Conservation (phyloP, 2,329 filamentous ascomycete species). For the Cytospora schulzeri region DNA sequence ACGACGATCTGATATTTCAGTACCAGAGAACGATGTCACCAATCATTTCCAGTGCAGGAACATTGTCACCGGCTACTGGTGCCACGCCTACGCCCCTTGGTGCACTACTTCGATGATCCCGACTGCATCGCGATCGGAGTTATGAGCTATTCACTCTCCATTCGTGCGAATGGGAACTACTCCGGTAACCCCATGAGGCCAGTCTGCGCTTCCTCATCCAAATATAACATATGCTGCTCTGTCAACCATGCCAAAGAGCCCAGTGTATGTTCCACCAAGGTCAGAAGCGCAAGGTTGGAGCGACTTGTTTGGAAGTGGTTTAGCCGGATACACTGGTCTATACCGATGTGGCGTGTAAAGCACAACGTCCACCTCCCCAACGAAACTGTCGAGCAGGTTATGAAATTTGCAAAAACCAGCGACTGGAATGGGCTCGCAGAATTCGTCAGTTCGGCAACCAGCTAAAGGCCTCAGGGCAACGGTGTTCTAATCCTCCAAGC, state of each 20-base stretch:
- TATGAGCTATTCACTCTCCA: background rate
- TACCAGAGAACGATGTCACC: background rate
- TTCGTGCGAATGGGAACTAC: background rate
- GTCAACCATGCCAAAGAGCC: background rate
- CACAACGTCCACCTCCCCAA: background rate
- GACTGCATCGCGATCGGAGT: background rate
- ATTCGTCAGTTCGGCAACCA: background rate
- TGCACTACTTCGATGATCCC: background rate
- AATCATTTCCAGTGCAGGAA: background rate
- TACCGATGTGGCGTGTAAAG: background rate
- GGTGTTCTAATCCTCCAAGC: background rate
- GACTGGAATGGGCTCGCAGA: background rate
- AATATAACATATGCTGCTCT: background rate
- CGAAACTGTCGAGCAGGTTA: background rate
- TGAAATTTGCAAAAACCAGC: background rate
- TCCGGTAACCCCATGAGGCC: background rate
- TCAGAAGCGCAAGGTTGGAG: background rate
- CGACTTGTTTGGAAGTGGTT: background rate
- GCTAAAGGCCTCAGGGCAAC: background rate
- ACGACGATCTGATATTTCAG: background rate
- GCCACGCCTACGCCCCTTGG: background rate
- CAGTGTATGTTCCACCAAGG: background rate
- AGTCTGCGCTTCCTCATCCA: background rate
- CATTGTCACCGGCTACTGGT: background rate
- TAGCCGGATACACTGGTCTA: background rate